These are phyloP conservation scores for Penicillium sp. DNA, from an alignment of 2,329 filamentous ascomycete species.

Conservation along the genomic window DNA sequence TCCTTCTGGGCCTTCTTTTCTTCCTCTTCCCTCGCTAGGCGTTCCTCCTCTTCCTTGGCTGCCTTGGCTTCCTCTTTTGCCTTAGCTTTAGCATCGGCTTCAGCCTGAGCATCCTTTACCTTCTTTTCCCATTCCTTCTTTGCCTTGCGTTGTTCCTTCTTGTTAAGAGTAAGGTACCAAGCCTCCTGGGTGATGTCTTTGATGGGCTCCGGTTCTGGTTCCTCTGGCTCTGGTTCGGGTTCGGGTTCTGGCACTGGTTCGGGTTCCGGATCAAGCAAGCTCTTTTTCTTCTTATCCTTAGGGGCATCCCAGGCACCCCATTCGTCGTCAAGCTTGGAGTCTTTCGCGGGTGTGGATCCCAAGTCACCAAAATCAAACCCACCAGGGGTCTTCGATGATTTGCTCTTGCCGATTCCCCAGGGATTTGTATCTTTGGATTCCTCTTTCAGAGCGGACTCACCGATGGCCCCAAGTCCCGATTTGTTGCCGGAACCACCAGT, in stretches of 20 bases:
- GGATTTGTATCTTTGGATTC: slow-evolving; percentile 38
- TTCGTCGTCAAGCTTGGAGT: slow-evolving; percentile 36
- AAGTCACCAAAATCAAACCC: slow-evolving; percentile 47
- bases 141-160: slow-evolving; percentile 32
- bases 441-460: slow-evolving; percentile 31
- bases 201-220: slow-evolving; percentile 19
- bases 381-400: slow-evolving; percentile 32
- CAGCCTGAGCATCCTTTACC: slow-evolving; percentile 15
- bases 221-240: slow-evolving; percentile 22
- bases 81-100: slow-evolving; percentile 2
- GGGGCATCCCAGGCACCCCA: slow-evolving; percentile 25
- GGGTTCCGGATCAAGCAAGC: slow-evolving; percentile 27
- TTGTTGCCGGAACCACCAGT: slow-evolving; percentile 31
- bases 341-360: slow-evolving; percentile 40
- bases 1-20: slow-evolving; percentile 14
- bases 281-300: slow-evolving; percentile 35
- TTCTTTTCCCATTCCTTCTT: slow-evolving; percentile 33
- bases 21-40: slow-evolving; percentile 5
- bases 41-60: slow-evolving; percentile 17
- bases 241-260: slow-evolving; percentile 22
- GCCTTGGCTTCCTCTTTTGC: slow-evolving; percentile 6
- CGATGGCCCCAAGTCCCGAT: slow-evolving; percentile 46
- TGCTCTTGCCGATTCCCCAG: slow-evolving; percentile 41
- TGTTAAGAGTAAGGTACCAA: slow-evolving; percentile 30
- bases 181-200: slow-evolving; percentile 30